phyloP scores from a whole-genome alignment of 176 grass and related monocot species.

The Bothriochloa decipiens region DNA sequence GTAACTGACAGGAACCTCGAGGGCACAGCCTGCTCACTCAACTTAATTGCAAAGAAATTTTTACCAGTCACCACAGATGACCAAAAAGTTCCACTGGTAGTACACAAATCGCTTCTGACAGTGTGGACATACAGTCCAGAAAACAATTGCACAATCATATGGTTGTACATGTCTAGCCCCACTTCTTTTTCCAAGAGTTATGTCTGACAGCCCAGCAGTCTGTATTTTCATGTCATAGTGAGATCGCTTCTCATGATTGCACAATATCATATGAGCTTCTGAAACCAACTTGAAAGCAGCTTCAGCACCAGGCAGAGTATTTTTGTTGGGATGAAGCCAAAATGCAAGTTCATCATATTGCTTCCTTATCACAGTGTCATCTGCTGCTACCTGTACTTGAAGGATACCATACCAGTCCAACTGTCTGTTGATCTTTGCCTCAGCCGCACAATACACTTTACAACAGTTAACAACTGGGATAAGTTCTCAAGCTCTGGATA shows the following conservation, averaged over 20 bases:
- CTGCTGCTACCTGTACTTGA: constrained; percentile 50
- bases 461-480: constrained; percentile 61
- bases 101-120: constrained; percentile 39
- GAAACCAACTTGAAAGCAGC: constrained; percentile 71
- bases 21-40: constrained; percentile 37
- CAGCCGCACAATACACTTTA: constrained; percentile 64
- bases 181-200: constrained; percentile 28
- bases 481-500: constrained; percentile 72
- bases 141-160: constrained; percentile 17
- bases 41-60: constrained; percentile 44
- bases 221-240: constrained; percentile 60
- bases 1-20: constrained; percentile 20
- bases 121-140: constrained; percentile 37
- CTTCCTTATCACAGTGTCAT: constrained; percentile 57
- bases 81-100: constrained; percentile 37
- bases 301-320: constrained; percentile 66
- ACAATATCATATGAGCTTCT: constrained; percentile 61
- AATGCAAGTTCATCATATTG: constrained; percentile 64
- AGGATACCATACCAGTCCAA: constrained; percentile 72
- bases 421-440: constrained; percentile 40
- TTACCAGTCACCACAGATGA: constrained; percentile 23
- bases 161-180: background rate
- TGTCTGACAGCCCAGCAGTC: constrained; percentile 14
- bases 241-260: constrained; percentile 50
- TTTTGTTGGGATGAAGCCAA: constrained; percentile 78